Evolutionary conservation across 192 early-diverging fungal species (phyloP).

Genomic region (Umbelopsis sp.): DNA sequence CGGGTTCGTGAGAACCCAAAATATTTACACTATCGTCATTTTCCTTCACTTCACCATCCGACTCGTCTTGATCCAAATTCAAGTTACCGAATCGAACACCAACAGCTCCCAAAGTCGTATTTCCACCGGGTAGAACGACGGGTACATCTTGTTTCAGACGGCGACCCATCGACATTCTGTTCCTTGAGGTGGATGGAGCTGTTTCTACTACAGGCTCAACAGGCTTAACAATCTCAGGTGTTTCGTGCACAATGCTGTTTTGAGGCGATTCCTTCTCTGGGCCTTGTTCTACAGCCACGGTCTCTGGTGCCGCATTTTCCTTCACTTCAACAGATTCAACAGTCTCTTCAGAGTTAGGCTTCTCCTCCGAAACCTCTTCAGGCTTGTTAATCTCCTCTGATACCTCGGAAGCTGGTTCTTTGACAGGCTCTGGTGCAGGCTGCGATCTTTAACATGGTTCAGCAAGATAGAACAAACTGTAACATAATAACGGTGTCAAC

Average conservation of each 20-base stretch:
- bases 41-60: not conserved
- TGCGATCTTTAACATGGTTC: constrained; percentile 5
- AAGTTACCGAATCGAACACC: constrained; percentile 40
- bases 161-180: constrained; percentile 21
- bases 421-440: constrained; percentile 19
- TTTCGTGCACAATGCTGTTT: not conserved
- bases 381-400: not conserved
- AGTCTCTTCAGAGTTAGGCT: not conserved
- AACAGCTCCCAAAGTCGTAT: not conserved
- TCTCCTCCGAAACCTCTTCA: not conserved
- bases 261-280: not conserved
- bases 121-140: constrained; percentile 27
- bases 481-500: not conserved
- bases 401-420: not conserved
- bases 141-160: constrained; percentile 35
- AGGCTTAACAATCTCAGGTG: not conserved
- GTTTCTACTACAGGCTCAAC: constrained; percentile 3
- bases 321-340: not conserved
- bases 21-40: not conserved
- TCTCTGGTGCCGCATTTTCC: not conserved
- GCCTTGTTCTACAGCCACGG: not conserved
- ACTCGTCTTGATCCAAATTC: constrained; percentile 26
- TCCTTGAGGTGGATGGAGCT: not conserved
- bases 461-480: no score
- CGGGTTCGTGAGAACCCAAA: not conserved